Conservation (phyloP, 371 early-diverging fungal genomes). For the Vairimorpha ceranae region DNA sequence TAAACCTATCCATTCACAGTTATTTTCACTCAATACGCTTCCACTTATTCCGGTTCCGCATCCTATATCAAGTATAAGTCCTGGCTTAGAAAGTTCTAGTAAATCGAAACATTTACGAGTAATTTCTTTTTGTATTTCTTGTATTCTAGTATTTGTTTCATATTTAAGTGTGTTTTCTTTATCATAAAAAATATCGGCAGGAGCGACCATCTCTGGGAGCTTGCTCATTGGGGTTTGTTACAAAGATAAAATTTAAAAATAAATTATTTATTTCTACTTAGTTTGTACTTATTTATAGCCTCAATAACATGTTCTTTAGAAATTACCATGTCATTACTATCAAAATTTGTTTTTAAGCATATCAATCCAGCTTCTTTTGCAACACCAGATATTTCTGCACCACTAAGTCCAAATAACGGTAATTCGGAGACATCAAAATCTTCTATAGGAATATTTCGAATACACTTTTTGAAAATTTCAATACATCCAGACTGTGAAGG, state of each 20-base stretch:
- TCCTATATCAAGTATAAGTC: constrained; percentile 80
- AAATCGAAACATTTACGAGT: constrained; percentile 58
- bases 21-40: constrained; percentile 80
- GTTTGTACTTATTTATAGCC: constrained; percentile 9
- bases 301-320: constrained; percentile 1
- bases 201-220: constrained; percentile 48
- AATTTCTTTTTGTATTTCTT: constrained; percentile 57
- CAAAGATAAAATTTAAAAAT: not conserved
- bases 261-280: not conserved
- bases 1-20: constrained; percentile 85
- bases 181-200: constrained; percentile 60
- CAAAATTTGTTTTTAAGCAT: constrained; percentile 52
- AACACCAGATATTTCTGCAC: constrained; percentile 61
- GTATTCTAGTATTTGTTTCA: constrained; percentile 56
- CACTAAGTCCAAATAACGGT: constrained; percentile 55
- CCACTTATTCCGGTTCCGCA: constrained; percentile 89
- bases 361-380: constrained; percentile 58
- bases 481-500: constrained; percentile 65
- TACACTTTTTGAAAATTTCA: constrained; percentile 60
- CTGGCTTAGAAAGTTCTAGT: constrained; percentile 39
- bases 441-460: constrained; percentile 46
- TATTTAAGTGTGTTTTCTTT: constrained; percentile 56
- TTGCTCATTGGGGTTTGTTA: constrained; percentile 1
- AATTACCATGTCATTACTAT: constrained; percentile 12
- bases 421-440: constrained; percentile 40